Evolutionary conservation across 345 rosid species (phyloP).

Genomic region (Moringa oleifera): DNA sequence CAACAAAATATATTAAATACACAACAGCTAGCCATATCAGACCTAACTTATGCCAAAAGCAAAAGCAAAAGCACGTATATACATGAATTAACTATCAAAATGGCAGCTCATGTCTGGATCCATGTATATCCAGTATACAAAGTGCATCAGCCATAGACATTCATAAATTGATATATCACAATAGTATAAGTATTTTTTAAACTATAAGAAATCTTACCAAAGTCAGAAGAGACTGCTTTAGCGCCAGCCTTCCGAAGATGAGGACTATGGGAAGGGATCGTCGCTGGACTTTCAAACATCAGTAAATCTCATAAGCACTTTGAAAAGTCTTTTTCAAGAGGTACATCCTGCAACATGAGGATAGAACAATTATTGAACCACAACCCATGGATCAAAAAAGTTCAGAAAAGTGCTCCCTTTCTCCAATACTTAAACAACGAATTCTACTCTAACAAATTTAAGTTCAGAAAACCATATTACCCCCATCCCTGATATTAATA

Average conservation of each 20-base stretch:
- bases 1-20: no score
- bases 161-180: background rate
- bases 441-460: no score
- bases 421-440: no score
- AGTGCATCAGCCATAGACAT: background rate
- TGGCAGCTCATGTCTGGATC: background rate
- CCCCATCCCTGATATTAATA: no score
- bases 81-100: background rate
- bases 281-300: constrained; percentile 67
- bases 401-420: no score
- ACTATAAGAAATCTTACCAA: constrained; percentile 57
- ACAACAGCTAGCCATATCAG: constrained; percentile 1
- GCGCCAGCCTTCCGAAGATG: constrained; percentile 87
- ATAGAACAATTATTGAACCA: background rate
- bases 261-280: constrained; percentile 52
- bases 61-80: constrained; percentile 6
- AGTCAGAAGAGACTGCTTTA: constrained; percentile 54
- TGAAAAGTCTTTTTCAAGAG: background rate
- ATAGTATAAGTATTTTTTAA: background rate
- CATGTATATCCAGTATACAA: background rate
- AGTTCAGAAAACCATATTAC: no score
- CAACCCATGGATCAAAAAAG: no score
- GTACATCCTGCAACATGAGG: constrained; percentile 9
- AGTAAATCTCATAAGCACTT: constrained; percentile 17
- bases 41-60: constrained; percentile 13